Evolutionary conservation across 768 basidiomycete genomes (phyloP), one percentile per base, ranked within the genome.

Genomic region (Boletus subcaerulescens): DNA sequence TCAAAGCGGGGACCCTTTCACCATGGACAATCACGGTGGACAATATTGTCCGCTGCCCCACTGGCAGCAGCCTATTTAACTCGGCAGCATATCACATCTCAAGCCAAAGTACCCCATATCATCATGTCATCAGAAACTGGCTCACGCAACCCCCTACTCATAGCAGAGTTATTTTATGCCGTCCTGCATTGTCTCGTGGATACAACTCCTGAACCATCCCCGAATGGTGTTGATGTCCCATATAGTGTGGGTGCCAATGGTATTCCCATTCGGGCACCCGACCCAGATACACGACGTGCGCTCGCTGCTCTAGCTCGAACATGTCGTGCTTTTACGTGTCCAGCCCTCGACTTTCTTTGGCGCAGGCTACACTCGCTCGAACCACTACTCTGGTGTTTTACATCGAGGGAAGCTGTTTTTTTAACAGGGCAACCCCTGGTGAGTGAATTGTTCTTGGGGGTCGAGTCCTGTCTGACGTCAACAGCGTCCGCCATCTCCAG

Each of bases 261-360:
- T 10, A 17, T 22, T 12, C 22, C 17, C 13, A 17, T 41, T 33
- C 20, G 1, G 15, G 24, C n/a, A 15, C 35, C 15, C n/a, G 31
- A 40, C 18, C 26, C 6, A n/a, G 38, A 47, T 13, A 39, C n/a
- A 17, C 36, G 24, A 32, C 38, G 29, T 18, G 13, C 42, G 11
- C 13, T 51, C 0, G 50, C 41, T 15, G 42, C 9, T n/a, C 45
- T 53, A 14, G 52, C 52, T 41, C 52, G 45, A 17, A 57, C 56
- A 8, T 57, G 56, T 20, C 46, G 42, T 13, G 35, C 29, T 2
- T 48, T 57, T 17, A 33, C 20, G 13, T 15, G 48, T 9, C 45
- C 51, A 4, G 41, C 51, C 12, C 40, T 53, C 15, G 17, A 56
- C 13, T 20, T n/a, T 26, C 46, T 48, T 22, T 53, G 56, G 56